Evolutionary conservation across 345 rosid species (phyloP), one percentile per base, ranked within the genome.

Genomic region (Chamaenerion angustifolium): DNA sequence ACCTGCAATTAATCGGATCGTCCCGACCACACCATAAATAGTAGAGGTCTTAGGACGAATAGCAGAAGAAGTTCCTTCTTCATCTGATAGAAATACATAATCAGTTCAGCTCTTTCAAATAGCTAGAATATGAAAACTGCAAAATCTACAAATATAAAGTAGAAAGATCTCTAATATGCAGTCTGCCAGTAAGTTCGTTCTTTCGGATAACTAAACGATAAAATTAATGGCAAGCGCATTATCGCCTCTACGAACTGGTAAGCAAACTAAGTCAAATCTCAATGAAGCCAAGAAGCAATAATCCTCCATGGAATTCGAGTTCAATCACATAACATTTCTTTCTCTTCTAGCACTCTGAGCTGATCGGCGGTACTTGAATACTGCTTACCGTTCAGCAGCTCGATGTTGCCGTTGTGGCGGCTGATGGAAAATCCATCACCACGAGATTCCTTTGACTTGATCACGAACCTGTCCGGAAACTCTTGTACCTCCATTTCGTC

Each of bases 1-100:
- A 90, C 98, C 98, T 65, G 94, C 89, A 40, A 86, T 65, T 60
- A 90, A 72, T 63, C 87, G 69, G 67, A 90, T 90, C 43, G 87
- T 80, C 61, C 95, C 98, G 37, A 71, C 96, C 10, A 90, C 89
- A 1, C 98, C 98, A 42, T 75, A 81, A 45, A 90, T 75, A 42
- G 61, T 72, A 27, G 83, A 76, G 25, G 73, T 68, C 69, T 49
- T 80, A 14, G 58, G 59, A 7, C 80, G 83, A 52, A 44, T 63
- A 27, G 48, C 84, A 14, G 76, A 58, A 70, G 53, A 50, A 17
- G 48, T 48, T 16, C 53, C 78, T 54, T 73, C 96, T 81, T 71
- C 56, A 56, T 49, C 48, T 52, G 40, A 2, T 19, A 31, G 14
- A 53, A 55, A 10, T 31, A 31, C 37, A 31, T 4, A 37, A 0